A percentile compares a stretch with the other conserved stretches of the same genome.
These are phyloP conservation scores for Citrullus amarus DNA, from an alignment of 306 rosid genomes.

Conservation along the genomic window DNA sequence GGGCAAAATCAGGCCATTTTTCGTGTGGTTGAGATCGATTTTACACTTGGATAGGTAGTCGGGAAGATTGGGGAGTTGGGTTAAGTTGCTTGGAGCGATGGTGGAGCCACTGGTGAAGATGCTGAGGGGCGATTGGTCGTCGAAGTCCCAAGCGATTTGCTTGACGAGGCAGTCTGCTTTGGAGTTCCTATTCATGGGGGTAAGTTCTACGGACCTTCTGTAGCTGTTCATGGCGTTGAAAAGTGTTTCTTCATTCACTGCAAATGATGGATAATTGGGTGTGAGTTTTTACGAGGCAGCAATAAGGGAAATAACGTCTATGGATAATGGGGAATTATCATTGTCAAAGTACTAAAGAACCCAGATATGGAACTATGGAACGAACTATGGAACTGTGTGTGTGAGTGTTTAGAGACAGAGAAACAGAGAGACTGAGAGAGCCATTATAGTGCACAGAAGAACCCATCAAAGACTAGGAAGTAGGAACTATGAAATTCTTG, in stretches of 20 bases:
- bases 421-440: neutral
- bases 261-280: neutral
- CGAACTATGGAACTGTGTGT: neutral
- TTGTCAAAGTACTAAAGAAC: neutral
- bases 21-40: slow-evolving; percentile 1
- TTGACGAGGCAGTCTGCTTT: neutral
- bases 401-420: neutral
- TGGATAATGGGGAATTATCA: neutral
- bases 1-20: neutral
- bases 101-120: neutral
- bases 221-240: neutral
- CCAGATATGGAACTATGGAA: neutral
- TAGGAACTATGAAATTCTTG: neutral
- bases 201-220: neutral
- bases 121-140: neutral
- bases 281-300: neutral
- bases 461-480: neutral
- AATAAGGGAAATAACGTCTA: neutral
- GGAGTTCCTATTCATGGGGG: neutral
- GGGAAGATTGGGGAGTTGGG: neutral
- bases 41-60: neutral
- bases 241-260: neutral
- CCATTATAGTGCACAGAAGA: neutral
- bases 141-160: slow-evolving; percentile 3
- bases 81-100: neutral